Base-by-base conservation (phyloP, 495 filamentous ascomycete species). In the Podospora anserina region DNA sequence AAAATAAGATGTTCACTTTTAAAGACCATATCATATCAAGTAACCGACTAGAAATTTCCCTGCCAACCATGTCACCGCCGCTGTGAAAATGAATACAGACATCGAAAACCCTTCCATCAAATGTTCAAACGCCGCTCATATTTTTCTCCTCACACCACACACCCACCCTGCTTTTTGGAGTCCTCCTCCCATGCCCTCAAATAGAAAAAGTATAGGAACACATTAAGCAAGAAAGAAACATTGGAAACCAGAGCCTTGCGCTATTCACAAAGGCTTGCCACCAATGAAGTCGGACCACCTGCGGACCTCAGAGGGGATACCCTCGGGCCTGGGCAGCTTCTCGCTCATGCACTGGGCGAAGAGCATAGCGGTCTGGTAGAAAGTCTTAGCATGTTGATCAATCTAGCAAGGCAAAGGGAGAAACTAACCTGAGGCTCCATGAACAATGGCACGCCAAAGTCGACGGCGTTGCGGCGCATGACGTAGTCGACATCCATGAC, bases 381-480 rank as follows among this genome's bases (percentile, higher is more conserved):
- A 28, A 30, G 6, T 30, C 20, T 57, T 44, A 66, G 64, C 5
- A 44, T 34, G 44, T 19, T 23, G 59, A 65, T 70, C 57, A 53
- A 53, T 55, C 27, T 57, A 9, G 59, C 68, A 34, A 23, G 30
- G 61, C 23, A 30, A 59, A 54, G 32, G 28, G 19, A 53, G 58
- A 54, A 44, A 80, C 89, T 84, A 84, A 97, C 94, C 91, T 95
- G 96, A 23, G 95, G 94, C 82, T 99, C 95, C 94, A 97, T 97
- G 80, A 98, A 99, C 69, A 98, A 83, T 53, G 95, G 95, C 26
- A 98, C 93, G 66, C 94, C 93, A 78, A 99, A 99, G 82, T 99
- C 95, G 56, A 99, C 96, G 18, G 94, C 95, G 76, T 99, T 97
- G 73, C 96, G 88, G 71, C 95, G 88, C 95, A 98, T 99, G 60